A percentile compares a stretch with the other conserved stretches of the same genome.
phyloP scores from a whole-genome alignment of 345 rosid species.

The Camelina sativa region DNA sequence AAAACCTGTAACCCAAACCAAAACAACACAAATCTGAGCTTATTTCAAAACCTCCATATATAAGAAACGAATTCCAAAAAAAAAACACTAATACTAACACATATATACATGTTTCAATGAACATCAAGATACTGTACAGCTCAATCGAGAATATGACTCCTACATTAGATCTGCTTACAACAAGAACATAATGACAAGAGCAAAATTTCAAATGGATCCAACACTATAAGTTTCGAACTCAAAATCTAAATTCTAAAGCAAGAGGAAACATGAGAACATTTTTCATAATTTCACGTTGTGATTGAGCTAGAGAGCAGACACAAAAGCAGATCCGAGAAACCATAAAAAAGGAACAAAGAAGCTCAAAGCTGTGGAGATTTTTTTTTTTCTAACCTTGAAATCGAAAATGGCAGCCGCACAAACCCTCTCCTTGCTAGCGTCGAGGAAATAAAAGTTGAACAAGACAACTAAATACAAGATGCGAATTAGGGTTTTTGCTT shows the following conservation, averaged over 20 bases:
- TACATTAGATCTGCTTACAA: not conserved
- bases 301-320: constrained; percentile 1
- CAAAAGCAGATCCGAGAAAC: not conserved
- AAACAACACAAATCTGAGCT: not conserved
- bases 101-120: not conserved
- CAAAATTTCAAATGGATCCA: not conserved
- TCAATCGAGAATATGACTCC: not conserved
- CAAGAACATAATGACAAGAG: not conserved
- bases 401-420: constrained; percentile 34
- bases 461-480: constrained; percentile 16
- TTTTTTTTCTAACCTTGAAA: constrained; percentile 24
- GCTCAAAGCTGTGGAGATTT: not conserved
- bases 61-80: not conserved
- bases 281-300: not conserved
- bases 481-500: constrained; percentile 32
- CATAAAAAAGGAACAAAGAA: not conserved
- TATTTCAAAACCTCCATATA: not conserved
- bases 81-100: not conserved
- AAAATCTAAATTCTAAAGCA: not conserved
- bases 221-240: not conserved
- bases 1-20: not conserved
- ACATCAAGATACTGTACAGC: not conserved
- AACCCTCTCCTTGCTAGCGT: not conserved
- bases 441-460: constrained; percentile 8
- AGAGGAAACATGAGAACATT: not conserved